Percentiles rank a stretch among this genome's conserved stretches.
These are phyloP conservation scores for Colletotrichum lupini DNA, from an alignment of 2,329 filamentous ascomycete species.

Conservation along the genomic window DNA sequence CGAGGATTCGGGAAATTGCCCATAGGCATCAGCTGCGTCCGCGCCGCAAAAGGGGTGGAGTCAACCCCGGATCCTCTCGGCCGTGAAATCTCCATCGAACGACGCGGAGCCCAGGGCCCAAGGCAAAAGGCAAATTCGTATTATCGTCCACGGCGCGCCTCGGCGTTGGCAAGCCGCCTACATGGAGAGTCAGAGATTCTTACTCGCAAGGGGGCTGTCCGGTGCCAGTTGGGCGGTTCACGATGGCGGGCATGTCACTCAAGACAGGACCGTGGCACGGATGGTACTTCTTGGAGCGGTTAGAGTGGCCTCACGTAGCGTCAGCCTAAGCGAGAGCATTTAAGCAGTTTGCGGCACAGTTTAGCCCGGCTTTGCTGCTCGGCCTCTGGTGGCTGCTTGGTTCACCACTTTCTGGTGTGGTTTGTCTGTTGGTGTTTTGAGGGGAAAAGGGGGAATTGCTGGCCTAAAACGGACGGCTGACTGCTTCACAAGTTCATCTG, in stretches of 20 bases:
- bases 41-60: slow-evolving; percentile 25
- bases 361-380: slow-evolving; percentile 5
- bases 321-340: slow-evolving; percentile 11
- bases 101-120: neutral
- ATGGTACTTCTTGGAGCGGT: slow-evolving; percentile 1
- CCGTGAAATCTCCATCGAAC: neutral
- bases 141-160: neutral
- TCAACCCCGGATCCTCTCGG: slow-evolving; percentile 8
- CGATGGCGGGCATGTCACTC: slow-evolving; percentile 10
- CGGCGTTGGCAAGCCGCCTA: neutral
- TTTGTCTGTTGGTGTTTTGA: neutral
- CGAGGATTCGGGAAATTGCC: slow-evolving; percentile 17
- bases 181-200: neutral
- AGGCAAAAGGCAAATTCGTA: slow-evolving; percentile 1
- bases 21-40: slow-evolving; percentile 4
- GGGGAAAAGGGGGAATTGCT: neutral
- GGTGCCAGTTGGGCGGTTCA: neutral
- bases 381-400: slow-evolving; percentile 1
- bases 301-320: slow-evolving; percentile 9
- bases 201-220: neutral
- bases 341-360: slow-evolving; percentile 15
- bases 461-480: slow-evolving; percentile 4
- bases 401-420: neutral
- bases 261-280: slow-evolving; percentile 1
- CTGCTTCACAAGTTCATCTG: neutral